Conservation (phyloP, 768 basidiomycete species). For the Gloeopeniophorella convolvens region DNA sequence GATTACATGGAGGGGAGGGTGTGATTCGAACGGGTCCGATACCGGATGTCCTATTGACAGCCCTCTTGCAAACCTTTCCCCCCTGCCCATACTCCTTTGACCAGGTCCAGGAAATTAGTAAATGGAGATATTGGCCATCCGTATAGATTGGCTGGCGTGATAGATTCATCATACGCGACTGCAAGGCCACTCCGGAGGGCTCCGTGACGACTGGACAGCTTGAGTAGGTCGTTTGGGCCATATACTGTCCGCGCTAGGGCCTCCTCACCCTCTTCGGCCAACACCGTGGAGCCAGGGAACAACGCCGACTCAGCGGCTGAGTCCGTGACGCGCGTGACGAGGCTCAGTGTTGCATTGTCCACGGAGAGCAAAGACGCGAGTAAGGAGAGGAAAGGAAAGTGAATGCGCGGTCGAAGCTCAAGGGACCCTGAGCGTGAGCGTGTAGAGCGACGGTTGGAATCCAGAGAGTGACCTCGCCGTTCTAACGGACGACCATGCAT, state of each 20-base stretch:
- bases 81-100: background rate
- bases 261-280: background rate
- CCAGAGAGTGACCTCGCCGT: background rate
- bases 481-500: background rate
- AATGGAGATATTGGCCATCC: background rate
- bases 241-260: background rate
- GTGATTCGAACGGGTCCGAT: no score
- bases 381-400: background rate
- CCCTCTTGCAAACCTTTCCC: background rate
- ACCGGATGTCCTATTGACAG: no score
- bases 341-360: background rate
- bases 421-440: background rate
- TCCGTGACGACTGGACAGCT: background rate
- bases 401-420: background rate
- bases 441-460: background rate
- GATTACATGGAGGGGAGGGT: no score
- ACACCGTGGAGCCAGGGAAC: conserved; percentile 1
- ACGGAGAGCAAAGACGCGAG: conserved; percentile 1
- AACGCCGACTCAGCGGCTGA: background rate
- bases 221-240: background rate
- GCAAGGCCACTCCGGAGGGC: background rate
- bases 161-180: background rate
- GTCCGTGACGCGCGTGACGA: no score
- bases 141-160: background rate
- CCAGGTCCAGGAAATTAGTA: background rate